These are phyloP conservation scores for Pontederia crassipes DNA, from an alignment of 176 grass and related monocot species.

Conservation along the genomic window DNA sequence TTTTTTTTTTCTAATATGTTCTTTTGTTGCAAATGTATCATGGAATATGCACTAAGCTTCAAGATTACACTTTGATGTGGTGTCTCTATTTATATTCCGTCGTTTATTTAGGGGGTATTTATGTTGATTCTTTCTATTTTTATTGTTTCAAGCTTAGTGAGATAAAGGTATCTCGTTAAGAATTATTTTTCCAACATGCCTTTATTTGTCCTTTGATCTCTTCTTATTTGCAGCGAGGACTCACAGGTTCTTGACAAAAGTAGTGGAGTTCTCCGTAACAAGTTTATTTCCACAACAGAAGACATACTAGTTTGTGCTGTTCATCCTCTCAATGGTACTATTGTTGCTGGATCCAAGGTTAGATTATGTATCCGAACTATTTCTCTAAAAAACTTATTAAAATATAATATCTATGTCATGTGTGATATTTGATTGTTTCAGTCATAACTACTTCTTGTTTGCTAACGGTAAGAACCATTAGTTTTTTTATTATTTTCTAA, in stretches of 20 bases:
- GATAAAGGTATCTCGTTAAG: conserved; percentile 9
- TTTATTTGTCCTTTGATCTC: conserved; percentile 7
- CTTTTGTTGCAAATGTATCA: background rate
- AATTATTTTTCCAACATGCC: background rate
- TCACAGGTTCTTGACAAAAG: conserved; percentile 18
- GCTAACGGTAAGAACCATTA: too few species aligned
- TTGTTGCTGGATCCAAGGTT: conserved; percentile 80
- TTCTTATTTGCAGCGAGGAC: conserved; percentile 47
- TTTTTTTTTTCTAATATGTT: conserved; percentile 4
- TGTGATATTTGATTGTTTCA: background rate
- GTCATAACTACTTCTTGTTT: too few species aligned
- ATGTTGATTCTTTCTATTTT: too few species aligned
- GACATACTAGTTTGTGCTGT: conserved; percentile 56
- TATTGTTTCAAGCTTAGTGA: too few species aligned
- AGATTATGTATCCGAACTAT: background rate
- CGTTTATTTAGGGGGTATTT: too few species aligned
- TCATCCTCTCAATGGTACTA: conserved; percentile 49
- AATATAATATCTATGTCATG: background rate
- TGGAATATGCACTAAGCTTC: too few species aligned
- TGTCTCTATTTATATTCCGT: too few species aligned
- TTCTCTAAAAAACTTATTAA: background rate
- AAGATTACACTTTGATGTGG: too few species aligned
- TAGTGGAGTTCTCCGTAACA: conserved; percentile 40
- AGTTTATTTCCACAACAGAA: conserved; percentile 52
- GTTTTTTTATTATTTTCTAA: too few species aligned